A percentile compares a stretch with the other conserved stretches of the same genome.
Evolutionary conservation across 2,329 filamentous ascomycete species (phyloP).

Genomic region (Aspergillus sp.): DNA sequence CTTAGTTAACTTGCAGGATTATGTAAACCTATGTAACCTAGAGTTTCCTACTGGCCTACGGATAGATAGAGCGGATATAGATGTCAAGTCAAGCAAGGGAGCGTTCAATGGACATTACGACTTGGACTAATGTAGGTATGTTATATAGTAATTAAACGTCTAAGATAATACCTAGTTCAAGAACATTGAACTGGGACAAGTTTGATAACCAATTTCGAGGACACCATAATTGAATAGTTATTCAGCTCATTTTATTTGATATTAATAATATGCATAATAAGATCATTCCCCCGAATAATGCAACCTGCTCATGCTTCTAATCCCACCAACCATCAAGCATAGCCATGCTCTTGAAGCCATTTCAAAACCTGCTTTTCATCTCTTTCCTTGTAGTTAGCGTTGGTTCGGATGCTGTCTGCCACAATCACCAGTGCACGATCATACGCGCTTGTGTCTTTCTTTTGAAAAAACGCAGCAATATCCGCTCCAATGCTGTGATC

Average conservation of each 20-base stretch:
- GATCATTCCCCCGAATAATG: too few relatives aligned
- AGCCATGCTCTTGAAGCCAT: conserved; percentile 70
- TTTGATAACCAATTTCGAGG: not conserved
- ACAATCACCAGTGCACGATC: conserved; percentile 83
- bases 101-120: not conserved
- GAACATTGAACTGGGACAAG: not conserved
- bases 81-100: not conserved
- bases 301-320: not conserved
- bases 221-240: too few relatives aligned
- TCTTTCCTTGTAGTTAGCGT: conserved; percentile 77
- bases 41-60: not conserved
- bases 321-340: conserved; percentile 41
- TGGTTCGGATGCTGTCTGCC: conserved; percentile 79
- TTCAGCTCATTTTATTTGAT: not conserved
- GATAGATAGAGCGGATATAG: not conserved
- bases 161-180: not conserved
- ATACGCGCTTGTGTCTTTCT: conserved; percentile 82
- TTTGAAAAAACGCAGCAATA: conserved; percentile 79
- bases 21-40: not conserved
- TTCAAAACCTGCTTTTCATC: conserved; percentile 72
- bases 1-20: not conserved
- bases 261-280: not conserved
- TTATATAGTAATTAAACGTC: not conserved
- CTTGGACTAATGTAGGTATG: not conserved
- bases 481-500: conserved; percentile 69